Evolutionary conservation across 2,329 filamentous ascomycete species (phyloP).

Genomic region (Colletotrichum endophyticum): DNA sequence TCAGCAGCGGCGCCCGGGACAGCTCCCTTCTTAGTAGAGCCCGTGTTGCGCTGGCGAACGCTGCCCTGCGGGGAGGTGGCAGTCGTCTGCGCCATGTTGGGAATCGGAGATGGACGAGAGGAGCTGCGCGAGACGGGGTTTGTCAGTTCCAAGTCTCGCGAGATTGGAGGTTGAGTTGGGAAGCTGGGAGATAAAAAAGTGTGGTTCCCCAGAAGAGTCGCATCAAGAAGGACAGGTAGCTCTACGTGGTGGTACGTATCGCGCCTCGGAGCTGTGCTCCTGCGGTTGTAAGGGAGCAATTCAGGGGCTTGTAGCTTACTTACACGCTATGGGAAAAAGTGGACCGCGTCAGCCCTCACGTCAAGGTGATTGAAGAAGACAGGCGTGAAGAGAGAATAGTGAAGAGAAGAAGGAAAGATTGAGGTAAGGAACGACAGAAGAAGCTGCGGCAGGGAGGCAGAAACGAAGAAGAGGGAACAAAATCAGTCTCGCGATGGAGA

Average conservation of each 20-base stretch:
- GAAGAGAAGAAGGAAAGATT: conserved; percentile 14
- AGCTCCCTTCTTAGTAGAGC: conserved; percentile 52
- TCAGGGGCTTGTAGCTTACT: conserved; percentile 13
- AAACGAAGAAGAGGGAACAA: not conserved
- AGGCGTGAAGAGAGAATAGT: not conserved
- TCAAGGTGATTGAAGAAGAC: conserved; percentile 11
- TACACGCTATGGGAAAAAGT: conserved; percentile 15
- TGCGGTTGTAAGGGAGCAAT: conserved; percentile 11
- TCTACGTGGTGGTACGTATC: conserved; percentile 15
- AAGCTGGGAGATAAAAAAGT: not conserved
- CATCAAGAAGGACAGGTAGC: conserved; percentile 21
- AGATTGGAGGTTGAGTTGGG: not conserved
- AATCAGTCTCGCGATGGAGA: not conserved
- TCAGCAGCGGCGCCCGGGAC: conserved; percentile 43
- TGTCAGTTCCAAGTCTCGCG: conserved; percentile 7
- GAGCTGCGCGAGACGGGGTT: conserved; percentile 7
- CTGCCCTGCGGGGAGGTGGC: conserved; percentile 59
- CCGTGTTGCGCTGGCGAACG: conserved; percentile 63
- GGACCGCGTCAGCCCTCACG: conserved; percentile 10
- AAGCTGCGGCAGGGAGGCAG: not conserved
- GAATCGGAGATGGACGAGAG: conserved; percentile 10
- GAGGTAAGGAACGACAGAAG: conserved; percentile 10
- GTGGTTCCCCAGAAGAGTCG: not conserved
- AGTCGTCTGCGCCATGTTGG: conserved; percentile 45
- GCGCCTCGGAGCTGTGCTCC: not conserved